A percentile compares a stretch with the other conserved stretches of the same genome.
phyloP scores from a whole-genome alignment of 805 yeast species.

The Schwanniomyces sp. region DNA sequence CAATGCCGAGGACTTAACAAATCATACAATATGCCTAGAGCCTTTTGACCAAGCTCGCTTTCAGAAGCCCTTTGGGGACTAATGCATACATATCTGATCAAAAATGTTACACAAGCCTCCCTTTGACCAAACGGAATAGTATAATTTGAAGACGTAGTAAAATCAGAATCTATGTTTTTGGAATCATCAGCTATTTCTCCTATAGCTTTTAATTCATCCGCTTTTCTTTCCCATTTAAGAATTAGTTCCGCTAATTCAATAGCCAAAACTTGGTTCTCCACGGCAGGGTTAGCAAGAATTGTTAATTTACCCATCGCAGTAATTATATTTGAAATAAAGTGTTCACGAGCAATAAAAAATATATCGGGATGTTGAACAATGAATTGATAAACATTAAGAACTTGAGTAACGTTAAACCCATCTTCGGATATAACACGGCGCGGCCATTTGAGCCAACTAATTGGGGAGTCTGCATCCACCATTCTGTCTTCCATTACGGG shows the following conservation, averaged over 20 bases:
- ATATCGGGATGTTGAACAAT: slow-evolving; percentile 82
- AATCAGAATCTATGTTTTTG: slow-evolving; percentile 22
- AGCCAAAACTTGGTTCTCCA: slow-evolving; percentile 82
- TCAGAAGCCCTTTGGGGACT: slow-evolving; percentile 84
- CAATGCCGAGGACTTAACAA: slow-evolving; percentile 72
- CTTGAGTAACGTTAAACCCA: slow-evolving; percentile 83
- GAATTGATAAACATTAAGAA: slow-evolving; percentile 83
- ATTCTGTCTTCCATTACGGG: slow-evolving; percentile 78
- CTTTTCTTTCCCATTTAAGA: slow-evolving; percentile 76
- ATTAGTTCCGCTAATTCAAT: slow-evolving; percentile 87
- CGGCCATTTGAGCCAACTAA: slow-evolving; percentile 91
- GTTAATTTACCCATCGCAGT: slow-evolving; percentile 91
- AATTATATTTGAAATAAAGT: slow-evolving; percentile 83
- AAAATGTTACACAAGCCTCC: slow-evolving; percentile 86
- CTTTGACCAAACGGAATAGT: slow-evolving; percentile 73
- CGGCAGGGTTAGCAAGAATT: slow-evolving; percentile 69
- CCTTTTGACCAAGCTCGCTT: slow-evolving; percentile 76
- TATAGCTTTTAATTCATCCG: slow-evolving; percentile 20
- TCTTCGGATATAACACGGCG: slow-evolving; percentile 89
- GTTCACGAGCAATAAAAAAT: slow-evolving; percentile 84
- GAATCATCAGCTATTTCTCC: slow-evolving; percentile 13
- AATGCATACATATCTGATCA: slow-evolving; percentile 84
- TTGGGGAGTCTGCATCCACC: slow-evolving; percentile 51
- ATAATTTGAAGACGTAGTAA: slow-evolving; percentile 50
- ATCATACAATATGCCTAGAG: slow-evolving; percentile 73